Percentiles rank a stretch among this genome's conserved stretches.
Conservation (phyloP, 129 eudicot species). For the Cynara cardunculus region DNA sequence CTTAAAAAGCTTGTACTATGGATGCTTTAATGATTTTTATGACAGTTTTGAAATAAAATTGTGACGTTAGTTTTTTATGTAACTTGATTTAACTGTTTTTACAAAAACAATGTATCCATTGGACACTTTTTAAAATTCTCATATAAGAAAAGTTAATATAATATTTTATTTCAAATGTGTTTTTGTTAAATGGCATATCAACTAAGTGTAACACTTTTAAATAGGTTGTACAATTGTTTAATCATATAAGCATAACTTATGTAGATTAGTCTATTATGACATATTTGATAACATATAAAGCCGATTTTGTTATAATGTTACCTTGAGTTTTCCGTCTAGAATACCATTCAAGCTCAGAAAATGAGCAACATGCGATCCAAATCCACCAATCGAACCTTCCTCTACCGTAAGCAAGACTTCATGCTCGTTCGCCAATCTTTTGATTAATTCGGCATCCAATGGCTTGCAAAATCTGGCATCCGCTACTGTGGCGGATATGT, state of each 20-base stretch:
- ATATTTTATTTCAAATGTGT: not conserved
- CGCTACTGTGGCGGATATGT: conserved; percentile 46
- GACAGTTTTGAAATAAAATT: too few relatives aligned
- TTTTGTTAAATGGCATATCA: not conserved
- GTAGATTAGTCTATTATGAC: not conserved
- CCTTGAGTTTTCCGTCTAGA: conserved; percentile 71
- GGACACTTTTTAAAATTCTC: too few relatives aligned
- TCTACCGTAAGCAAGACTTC: conserved; percentile 64
- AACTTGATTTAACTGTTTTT: too few relatives aligned
- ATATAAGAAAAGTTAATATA: too few relatives aligned
- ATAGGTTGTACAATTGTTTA: not conserved
- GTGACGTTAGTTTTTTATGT: not conserved
- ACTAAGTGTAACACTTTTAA: not conserved
- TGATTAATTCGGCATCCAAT: conserved; percentile 56
- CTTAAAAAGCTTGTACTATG: too few relatives aligned
- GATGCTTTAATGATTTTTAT: too few relatives aligned
- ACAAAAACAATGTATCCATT: not conserved
- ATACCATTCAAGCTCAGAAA: conserved; percentile 58
- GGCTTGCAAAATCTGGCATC: conserved; percentile 85
- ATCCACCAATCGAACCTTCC: conserved; percentile 79
- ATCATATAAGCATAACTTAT: not conserved
- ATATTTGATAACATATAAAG: not conserved
- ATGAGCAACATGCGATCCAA: conserved; percentile 73
- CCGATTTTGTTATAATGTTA: not conserved
- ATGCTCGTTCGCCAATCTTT: conserved; percentile 59